Conservation (phyloP, 2,329 filamentous ascomycete genomes). For the Huntiella bhutanensis region DNA sequence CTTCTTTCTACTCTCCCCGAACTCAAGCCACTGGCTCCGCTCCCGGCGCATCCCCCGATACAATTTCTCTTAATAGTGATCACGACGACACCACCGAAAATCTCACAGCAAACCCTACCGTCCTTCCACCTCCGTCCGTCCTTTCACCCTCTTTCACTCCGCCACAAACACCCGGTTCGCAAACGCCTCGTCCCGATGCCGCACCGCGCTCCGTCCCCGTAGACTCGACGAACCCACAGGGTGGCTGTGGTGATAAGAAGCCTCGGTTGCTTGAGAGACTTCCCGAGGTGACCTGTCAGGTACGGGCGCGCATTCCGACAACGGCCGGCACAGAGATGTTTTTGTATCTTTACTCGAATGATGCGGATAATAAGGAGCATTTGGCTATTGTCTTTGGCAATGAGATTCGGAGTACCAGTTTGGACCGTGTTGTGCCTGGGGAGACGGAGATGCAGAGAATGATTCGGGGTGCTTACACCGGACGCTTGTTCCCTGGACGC, state of each 20-base stretch:
- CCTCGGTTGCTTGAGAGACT: conserved; percentile 57
- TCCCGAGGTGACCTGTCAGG: conserved; percentile 79
- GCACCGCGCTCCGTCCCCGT: conserved; percentile 36
- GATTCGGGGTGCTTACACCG: conserved; percentile 84
- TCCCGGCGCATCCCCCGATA: conserved; percentile 2
- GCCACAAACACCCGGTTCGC: conserved; percentile 41
- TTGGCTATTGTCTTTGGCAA: conserved; percentile 91
- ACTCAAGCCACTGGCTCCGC: not conserved
- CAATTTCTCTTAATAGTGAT: conserved; percentile 5
- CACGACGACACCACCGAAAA: conserved; percentile 4
- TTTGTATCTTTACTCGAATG: conserved; percentile 83
- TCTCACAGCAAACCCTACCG: conserved; percentile 4
- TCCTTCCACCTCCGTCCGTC: conserved; percentile 41
- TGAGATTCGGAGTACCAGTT: conserved; percentile 52
- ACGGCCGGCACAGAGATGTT: conserved; percentile 91
- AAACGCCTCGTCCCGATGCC: conserved; percentile 27
- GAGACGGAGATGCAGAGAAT: conserved; percentile 82
- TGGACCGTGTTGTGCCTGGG: conserved; percentile 53
- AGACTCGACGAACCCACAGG: conserved; percentile 37
- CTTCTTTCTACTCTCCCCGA: conserved; percentile 13
- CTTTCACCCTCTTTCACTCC: conserved; percentile 77
- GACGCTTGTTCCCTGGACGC: conserved; percentile 68
- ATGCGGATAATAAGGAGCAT: conserved; percentile 86
- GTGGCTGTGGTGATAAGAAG: conserved; percentile 42
- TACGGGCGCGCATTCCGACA: conserved; percentile 86